Evolutionary conservation across 2,329 filamentous ascomycete genomes (phyloP).

Genomic region (Talaromyces sp.): DNA sequence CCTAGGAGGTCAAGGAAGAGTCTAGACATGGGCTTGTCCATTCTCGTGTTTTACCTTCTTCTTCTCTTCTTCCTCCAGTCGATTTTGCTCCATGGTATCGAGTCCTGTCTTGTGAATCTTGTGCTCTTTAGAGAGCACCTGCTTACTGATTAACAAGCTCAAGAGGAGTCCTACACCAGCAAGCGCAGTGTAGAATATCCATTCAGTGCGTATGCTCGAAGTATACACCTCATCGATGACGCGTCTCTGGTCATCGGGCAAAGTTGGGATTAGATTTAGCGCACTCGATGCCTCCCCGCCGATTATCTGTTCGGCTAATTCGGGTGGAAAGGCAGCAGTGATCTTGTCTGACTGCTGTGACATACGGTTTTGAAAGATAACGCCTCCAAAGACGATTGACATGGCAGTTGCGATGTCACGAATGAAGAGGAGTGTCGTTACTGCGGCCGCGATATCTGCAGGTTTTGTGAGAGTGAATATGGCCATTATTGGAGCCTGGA

Average conservation of each 20-base stretch:
- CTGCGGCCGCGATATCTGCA: neutral
- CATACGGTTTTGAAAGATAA: neutral
- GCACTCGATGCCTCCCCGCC: neutral
- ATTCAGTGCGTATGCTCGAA: neutral
- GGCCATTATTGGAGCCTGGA: conserved; percentile 1
- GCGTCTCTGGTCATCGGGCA: neutral
- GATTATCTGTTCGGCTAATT: neutral
- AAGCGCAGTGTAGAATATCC: conserved; percentile 1
- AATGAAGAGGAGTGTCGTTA: neutral
- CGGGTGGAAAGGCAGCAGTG: neutral
- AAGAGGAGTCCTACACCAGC: neutral
- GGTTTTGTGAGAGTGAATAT: neutral
- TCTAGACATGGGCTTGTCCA: neutral
- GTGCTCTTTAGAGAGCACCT: neutral
- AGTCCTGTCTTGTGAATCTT: neutral
- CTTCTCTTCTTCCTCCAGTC: neutral
- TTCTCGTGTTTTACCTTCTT: neutral
- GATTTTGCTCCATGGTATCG: neutral
- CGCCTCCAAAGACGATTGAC: neutral
- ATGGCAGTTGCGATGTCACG: neutral
- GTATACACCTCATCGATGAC: neutral
- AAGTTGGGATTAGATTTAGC: neutral
- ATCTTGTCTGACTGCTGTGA: neutral
- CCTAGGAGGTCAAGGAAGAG: neutral
- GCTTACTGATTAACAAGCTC: neutral